phyloP scores from a whole-genome alignment of 768 basidiomycete species.

The Neoboletus magnificus region DNA sequence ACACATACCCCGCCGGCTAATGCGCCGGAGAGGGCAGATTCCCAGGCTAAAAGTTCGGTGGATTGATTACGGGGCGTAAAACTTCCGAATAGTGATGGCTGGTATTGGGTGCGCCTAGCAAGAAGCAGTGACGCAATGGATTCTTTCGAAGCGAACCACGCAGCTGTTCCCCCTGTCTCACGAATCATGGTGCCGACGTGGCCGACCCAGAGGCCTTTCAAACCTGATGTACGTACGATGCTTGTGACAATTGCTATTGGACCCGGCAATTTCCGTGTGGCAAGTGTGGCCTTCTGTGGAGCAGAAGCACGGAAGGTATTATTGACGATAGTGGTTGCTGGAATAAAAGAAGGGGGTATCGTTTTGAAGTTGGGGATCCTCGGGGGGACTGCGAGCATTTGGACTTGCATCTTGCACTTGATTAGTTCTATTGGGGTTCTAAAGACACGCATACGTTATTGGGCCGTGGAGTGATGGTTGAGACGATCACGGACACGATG shows the following conservation, averaged over 20 bases:
- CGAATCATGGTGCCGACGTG: constrained; percentile 85
- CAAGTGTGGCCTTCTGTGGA: constrained; percentile 9
- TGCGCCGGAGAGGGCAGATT: constrained; percentile 78
- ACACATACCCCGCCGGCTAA: constrained; percentile 78
- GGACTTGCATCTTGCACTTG: constrained; percentile 95
- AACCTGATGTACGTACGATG: constrained; percentile 45
- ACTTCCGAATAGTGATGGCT: background rate
- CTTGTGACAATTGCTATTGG: constrained; percentile 48
- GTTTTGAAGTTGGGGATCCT: constrained; percentile 12
- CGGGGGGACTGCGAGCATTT: constrained; percentile 51
- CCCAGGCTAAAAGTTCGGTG: constrained; percentile 47
- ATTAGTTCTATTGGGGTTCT: constrained; percentile 92
- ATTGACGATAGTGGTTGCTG: background rate
- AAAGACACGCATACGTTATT: constrained; percentile 3
- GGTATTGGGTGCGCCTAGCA: constrained; percentile 36
- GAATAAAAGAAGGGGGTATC: constrained; percentile 16
- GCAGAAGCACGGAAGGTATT: background rate
- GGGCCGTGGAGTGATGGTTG: background rate
- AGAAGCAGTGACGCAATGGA: constrained; percentile 63
- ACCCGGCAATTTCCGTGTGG: constrained; percentile 39
- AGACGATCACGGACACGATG: constrained; percentile 56
- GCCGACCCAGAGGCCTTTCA: constrained; percentile 79
- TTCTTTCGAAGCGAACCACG: constrained; percentile 89
- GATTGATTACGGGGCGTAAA: background rate
- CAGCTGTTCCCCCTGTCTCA: constrained; percentile 81